Evolutionary conservation across 495 filamentous ascomycete species (phyloP), one percentile per base, ranked within the genome.

Genomic region (Talaromyces proteolyticus): DNA sequence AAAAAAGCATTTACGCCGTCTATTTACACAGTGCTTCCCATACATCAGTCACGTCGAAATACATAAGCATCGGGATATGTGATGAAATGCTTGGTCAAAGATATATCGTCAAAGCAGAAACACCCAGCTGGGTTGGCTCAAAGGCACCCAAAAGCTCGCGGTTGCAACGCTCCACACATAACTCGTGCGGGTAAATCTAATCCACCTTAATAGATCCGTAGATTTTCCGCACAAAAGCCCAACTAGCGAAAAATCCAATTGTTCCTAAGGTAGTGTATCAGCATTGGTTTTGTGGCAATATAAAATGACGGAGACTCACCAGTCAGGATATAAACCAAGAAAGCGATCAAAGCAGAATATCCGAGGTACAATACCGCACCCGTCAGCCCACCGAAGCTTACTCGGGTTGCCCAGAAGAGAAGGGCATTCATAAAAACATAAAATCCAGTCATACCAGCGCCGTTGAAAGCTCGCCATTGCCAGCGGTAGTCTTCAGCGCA

Each of bases 401-500:
- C 70, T 60, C 89, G 85, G 57, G 83, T 88, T 10, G 87, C 71
- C 84, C 92, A 91, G 69, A 95, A 96, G 46, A 95, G 70, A 48
- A 97, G 60, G 2, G 89, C 88, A 57, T 94, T 90, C 6, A 85
- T 64, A 63, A 96, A 96, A 48, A 98, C 89, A 60, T 96, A 98
- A 25, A 75, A 77, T 2, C 90, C 91, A 36, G 86, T 91, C 58
- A 87, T 88, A 26, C 93, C 93, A 0, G 91, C 90, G 1, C 87
- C 89, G 26, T 84, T 73, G 73, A 98, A 98, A 11, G 88, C 82
- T 38, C 93, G 80, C 93, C 93, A 98, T 60, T 96, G 93, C 93
- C 93, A 98, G 61, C 94, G 88, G 63, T 97, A 98, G 70, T 98
- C 92, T 73, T 98, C 93, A 2, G 87, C 82, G 60, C 91, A 97